phyloP scores from a whole-genome alignment of 495 filamentous ascomycete species.

The Neurospora sp. region DNA sequence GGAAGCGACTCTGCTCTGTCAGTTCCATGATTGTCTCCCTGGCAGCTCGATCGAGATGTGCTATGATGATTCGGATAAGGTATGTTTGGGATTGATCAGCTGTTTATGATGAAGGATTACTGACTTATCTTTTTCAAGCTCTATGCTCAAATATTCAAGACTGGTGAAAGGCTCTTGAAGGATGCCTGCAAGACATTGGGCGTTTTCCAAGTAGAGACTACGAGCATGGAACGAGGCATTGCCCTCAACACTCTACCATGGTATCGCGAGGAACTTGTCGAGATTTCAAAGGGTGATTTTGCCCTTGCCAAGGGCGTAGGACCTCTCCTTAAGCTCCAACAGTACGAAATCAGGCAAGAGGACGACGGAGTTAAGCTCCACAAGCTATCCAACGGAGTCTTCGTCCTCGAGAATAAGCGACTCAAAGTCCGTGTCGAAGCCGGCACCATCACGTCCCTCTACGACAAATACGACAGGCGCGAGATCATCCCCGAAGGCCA shows the following conservation, averaged over 20 bases:
- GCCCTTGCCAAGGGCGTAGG: conserved; percentile 41
- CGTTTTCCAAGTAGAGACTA: conserved; percentile 30
- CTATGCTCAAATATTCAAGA: conserved; percentile 74
- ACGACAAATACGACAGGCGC: conserved; percentile 56
- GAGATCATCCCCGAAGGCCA: conserved; percentile 69
- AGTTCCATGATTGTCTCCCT: conserved; percentile 95
- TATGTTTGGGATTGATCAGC: conserved; percentile 14
- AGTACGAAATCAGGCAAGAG: conserved; percentile 31
- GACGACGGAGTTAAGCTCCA: conserved; percentile 47
- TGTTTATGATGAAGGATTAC: conserved; percentile 7
- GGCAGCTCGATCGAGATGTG: conserved; percentile 97
- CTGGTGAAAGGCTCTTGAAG: conserved; percentile 57
- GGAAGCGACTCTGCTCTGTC: conserved; percentile 76
- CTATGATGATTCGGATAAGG: conserved; percentile 82
- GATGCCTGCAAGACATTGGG: conserved; percentile 60
- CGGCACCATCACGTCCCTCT: conserved; percentile 73
- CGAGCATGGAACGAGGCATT: conserved; percentile 29
- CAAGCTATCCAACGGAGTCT: conserved; percentile 58
- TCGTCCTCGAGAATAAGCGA: conserved; percentile 65
- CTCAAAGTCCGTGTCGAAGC: conserved; percentile 59
- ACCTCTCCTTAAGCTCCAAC: conserved; percentile 37
- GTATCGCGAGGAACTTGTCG: conserved; percentile 61
- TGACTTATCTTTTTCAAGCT: conserved; percentile 31
- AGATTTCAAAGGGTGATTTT: conserved; percentile 37
- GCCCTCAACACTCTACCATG: conserved; percentile 79